These are phyloP conservation scores for Flueggea neowawraea DNA, from an alignment of 441 rosid species.

Conservation along the genomic window DNA sequence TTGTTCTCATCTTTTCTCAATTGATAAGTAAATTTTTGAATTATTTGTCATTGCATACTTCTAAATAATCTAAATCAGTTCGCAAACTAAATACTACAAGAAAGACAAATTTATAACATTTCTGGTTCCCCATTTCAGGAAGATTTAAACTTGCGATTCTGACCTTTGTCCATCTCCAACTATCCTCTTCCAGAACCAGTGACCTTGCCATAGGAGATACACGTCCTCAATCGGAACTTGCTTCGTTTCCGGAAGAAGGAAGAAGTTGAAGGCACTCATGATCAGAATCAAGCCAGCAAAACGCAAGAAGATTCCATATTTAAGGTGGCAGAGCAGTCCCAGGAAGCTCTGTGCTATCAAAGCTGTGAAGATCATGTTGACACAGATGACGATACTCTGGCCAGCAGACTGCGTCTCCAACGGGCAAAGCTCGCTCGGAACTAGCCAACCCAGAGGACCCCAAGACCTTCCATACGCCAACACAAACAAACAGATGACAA, in stretches of 20 bases:
- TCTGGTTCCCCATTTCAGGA: background rate
- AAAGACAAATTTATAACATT: no score
- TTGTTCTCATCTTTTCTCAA: no score
- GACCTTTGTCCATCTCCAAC: constrained; percentile 19
- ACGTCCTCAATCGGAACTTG: constrained; percentile 88
- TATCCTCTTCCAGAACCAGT: constrained; percentile 80
- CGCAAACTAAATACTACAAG: no score
- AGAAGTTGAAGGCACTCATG: constrained; percentile 67
- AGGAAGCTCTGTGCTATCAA: constrained; percentile 89
- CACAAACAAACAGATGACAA: constrained; percentile 66
- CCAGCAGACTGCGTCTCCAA: constrained; percentile 89
- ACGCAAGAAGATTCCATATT: constrained; percentile 68
- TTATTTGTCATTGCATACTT: no score
- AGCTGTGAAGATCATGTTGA: constrained; percentile 83
- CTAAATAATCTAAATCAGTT: no score
- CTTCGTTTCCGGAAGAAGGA: constrained; percentile 85
- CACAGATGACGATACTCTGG: constrained; percentile 76
- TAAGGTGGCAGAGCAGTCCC: constrained; percentile 67
- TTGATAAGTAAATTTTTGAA: no score
- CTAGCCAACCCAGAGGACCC: constrained; percentile 97
- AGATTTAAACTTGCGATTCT: background rate
- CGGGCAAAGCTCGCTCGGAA: constrained; percentile 83
- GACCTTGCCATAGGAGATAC: constrained; percentile 65
- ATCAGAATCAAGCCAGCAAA: constrained; percentile 58
- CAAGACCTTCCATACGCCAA: constrained; percentile 89